Evolutionary conservation across 108 stramenopile genomes (phyloP).

Genomic region (Cyclotella atomus): DNA sequence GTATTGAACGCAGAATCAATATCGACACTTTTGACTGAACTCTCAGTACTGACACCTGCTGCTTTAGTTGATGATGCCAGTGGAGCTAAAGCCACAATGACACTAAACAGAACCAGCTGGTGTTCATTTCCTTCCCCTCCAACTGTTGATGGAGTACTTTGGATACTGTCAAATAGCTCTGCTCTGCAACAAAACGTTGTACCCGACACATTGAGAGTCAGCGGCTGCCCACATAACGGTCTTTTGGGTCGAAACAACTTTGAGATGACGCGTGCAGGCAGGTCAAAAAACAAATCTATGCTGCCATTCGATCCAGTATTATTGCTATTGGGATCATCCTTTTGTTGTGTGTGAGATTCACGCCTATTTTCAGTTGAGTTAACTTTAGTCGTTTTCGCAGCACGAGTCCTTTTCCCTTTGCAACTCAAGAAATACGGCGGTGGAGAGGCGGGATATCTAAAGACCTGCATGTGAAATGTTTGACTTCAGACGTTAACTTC

Average conservation of each 20-base stretch:
- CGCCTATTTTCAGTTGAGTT: neutral
- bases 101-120: no score
- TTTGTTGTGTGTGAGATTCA: constrained; percentile 2
- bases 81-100: constrained; percentile 75
- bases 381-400: neutral
- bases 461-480: constrained; percentile 40
- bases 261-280: constrained; percentile 76
- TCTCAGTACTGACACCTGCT: neutral
- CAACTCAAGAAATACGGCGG: constrained; percentile 24
- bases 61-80: neutral
- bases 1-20: constrained; percentile 44
- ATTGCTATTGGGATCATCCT: neutral
- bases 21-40: no score
- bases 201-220: constrained; percentile 76
- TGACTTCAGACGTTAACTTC: neutral
- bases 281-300: constrained; percentile 78
- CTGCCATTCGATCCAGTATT: constrained; percentile 3
- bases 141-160: constrained; percentile 32
- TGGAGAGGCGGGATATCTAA: constrained; percentile 82
- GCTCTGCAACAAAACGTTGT: constrained; percentile 88
- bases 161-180: constrained; percentile 57
- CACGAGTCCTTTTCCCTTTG: neutral
- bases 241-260: constrained; percentile 87
- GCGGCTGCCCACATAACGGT: constrained; percentile 78
- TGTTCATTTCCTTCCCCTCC: constrained; percentile 19